Evolutionary conservation across 768 basidiomycete species (phyloP).

Genomic region (Pholiota microspora): DNA sequence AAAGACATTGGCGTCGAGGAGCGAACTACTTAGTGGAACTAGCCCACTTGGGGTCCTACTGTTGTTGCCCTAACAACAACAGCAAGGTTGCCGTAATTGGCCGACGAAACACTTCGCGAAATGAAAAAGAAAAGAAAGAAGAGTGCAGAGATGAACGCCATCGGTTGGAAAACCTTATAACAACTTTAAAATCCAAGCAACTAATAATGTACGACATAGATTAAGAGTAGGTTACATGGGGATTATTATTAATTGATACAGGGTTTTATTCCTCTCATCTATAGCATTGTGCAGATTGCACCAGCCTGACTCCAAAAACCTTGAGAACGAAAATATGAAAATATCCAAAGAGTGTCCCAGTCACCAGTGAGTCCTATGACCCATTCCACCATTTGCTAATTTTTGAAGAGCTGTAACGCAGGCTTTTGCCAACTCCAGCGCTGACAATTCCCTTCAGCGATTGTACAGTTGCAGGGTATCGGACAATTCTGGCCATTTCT

Average conservation of each 20-base stretch:
- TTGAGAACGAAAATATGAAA: not conserved
- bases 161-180: not conserved
- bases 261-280: conserved; percentile 5
- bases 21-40: conserved; percentile 6
- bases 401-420: conserved; percentile 74
- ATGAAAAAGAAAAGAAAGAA: not conserved
- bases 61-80: conserved; percentile 12
- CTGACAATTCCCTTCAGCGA: conserved; percentile 83
- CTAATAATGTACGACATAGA: not conserved
- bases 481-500: conserved; percentile 81
- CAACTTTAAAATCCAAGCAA: not conserved
- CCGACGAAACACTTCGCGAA: not conserved
- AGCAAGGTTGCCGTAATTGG: not conserved
- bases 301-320: not conserved
- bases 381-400: conserved; percentile 81
- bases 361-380: conserved; percentile 19
- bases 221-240: conserved; percentile 13
- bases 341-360: not conserved
- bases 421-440: conserved; percentile 77
- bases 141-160: not conserved
- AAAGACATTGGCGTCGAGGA: not conserved
- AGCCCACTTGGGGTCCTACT: conserved; percentile 15
- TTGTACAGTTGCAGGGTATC: conserved; percentile 82
- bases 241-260: conserved; percentile 11
- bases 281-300: not conserved